Percentiles rank a stretch among this genome's conserved stretches.
Evolutionary conservation across 1,284 basidiomycete genomes (phyloP).

Genomic region (Inonotus obliquus): DNA sequence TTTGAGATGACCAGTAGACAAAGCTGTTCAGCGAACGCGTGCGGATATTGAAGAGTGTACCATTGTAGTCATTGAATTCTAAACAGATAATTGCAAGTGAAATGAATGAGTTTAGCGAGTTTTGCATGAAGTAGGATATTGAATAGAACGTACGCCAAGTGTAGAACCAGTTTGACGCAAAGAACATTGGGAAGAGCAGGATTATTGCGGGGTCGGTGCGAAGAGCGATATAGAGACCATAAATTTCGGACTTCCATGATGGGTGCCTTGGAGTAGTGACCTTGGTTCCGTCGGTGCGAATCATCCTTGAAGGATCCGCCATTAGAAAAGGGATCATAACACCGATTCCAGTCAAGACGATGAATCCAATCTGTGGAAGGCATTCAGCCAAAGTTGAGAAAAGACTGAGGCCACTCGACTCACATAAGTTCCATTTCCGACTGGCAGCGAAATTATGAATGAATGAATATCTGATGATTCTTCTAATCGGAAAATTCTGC

Average conservation of each 20-base stretch:
- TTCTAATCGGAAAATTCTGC: not conserved
- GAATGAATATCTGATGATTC: not conserved
- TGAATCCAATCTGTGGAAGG: conserved; percentile 29
- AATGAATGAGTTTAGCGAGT: not conserved
- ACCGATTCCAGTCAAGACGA: conserved; percentile 32
- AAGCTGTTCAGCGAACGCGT: conserved; percentile 35
- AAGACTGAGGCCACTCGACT: not conserved
- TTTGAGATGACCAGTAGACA: conserved; percentile 37
- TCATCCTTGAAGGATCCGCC: conserved; percentile 33
- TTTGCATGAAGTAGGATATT: not conserved
- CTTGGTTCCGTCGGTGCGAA: conserved; percentile 33
- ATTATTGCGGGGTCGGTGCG: conserved; percentile 33
- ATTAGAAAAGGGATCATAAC: conserved; percentile 30
- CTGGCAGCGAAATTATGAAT: not conserved
- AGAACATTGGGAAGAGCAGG: conserved; percentile 37
- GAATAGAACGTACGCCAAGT: conserved; percentile 28
- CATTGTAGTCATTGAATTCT: conserved; percentile 38
- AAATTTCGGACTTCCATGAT: conserved; percentile 34
- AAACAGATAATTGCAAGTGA: not conserved
- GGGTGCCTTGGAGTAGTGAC: conserved; percentile 28
- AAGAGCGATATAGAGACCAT: conserved; percentile 32
- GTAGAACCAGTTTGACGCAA: conserved; percentile 36
- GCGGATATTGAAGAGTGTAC: conserved; percentile 36
- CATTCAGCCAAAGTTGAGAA: not conserved
- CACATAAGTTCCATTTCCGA: conserved; percentile 32